Evolutionary conservation across 306 rosid genomes (phyloP).

Genomic region (Albizia julibrissin): DNA sequence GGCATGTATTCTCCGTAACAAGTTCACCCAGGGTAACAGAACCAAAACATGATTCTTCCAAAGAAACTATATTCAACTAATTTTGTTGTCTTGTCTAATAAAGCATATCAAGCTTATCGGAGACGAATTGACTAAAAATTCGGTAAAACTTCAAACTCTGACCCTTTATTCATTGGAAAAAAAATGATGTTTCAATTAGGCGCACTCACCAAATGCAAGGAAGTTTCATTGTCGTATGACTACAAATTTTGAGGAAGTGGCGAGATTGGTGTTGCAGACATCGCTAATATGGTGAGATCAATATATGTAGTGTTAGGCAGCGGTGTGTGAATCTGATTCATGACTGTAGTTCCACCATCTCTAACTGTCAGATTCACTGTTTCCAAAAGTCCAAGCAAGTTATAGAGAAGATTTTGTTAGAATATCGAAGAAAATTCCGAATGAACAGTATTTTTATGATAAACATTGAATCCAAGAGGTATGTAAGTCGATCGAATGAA

Average conservation of each 20-base stretch:
- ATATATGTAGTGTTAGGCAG: constrained; percentile 36
- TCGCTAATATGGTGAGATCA: constrained; percentile 49
- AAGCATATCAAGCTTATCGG: neutral
- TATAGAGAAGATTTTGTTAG: neutral
- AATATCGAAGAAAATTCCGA: constrained; percentile 5
- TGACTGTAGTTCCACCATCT: constrained; percentile 43
- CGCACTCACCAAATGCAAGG: constrained; percentile 34
- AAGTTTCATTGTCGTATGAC: constrained; percentile 30
- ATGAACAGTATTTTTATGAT: neutral
- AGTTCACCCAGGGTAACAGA: neutral
- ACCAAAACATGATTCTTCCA: neutral
- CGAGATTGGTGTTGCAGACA: constrained; percentile 41
- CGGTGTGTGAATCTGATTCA: constrained; percentile 27
- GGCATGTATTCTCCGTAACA: constrained; percentile 21
- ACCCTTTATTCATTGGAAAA: constrained; percentile 13
- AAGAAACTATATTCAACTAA: neutral
- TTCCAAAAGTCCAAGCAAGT: constrained; percentile 27
- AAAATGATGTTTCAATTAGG: constrained; percentile 33
- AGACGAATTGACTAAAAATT: constrained; percentile 8
- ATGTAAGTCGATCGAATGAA: too few relatives aligned
- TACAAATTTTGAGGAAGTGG: constrained; percentile 42
- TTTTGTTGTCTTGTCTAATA: neutral
- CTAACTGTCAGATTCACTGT: constrained; percentile 45
- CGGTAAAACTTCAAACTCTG: constrained; percentile 19
- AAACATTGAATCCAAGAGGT: neutral